Conservation (phyloP, 768 basidiomycete species). For the Suillus americanus region DNA sequence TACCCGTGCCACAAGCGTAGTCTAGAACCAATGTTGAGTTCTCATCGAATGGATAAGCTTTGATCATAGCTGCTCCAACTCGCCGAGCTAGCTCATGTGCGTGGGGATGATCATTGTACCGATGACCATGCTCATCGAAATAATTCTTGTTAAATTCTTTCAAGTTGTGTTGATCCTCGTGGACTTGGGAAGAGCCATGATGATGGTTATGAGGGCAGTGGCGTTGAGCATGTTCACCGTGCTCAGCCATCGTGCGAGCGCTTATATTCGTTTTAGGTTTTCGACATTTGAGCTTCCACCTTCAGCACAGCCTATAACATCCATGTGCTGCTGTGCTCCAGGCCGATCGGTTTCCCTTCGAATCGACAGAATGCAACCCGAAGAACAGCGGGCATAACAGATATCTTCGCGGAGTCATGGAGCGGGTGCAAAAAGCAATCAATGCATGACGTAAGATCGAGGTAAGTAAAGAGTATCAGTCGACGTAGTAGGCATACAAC, state of each 20-base stretch:
- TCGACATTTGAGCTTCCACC: not conserved
- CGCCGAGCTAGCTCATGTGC: slow-evolving; percentile 21
- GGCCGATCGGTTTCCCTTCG: not conserved
- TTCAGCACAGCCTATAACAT: not conserved
- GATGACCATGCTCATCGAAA: slow-evolving; percentile 25
- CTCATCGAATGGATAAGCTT: slow-evolving; percentile 49
- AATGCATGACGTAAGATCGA: not conserved
- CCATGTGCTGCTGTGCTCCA: not conserved
- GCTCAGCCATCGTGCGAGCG: slow-evolving; percentile 2
- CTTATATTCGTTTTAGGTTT: not conserved
- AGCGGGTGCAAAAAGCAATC: not conserved
- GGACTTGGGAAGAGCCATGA: not conserved
- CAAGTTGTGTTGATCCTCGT: slow-evolving; percentile 7
- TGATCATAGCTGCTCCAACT: slow-evolving; percentile 28
- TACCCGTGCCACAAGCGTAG: slow-evolving; percentile 75
- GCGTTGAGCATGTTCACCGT: slow-evolving; percentile 1
- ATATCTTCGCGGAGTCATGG: not conserved
- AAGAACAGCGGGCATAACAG: not conserved
- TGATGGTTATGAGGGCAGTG: not conserved
- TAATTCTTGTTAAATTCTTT: slow-evolving; percentile 25
- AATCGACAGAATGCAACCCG: not conserved
- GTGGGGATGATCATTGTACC: slow-evolving; percentile 25
- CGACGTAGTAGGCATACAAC: not conserved
- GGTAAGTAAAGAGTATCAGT: not conserved
- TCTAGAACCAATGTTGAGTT: slow-evolving; percentile 63